Percentiles rank a stretch among this genome's conserved stretches.
Evolutionary conservation across 306 rosid species (phyloP).

Genomic region (Castanopsis chinensis): DNA sequence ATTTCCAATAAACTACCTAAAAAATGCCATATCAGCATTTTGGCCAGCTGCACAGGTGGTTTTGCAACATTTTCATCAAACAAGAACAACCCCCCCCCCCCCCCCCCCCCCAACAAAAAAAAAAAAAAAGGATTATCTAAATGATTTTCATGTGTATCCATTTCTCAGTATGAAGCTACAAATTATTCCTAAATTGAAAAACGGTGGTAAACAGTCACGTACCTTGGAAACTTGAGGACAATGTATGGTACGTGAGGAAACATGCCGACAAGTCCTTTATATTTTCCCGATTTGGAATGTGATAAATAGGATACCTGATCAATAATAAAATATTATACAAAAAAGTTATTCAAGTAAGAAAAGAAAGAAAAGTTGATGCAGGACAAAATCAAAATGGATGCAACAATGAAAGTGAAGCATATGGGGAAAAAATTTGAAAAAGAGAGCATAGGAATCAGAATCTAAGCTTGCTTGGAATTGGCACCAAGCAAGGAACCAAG

Average conservation of each 20-base stretch:
- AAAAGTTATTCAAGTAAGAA: no score
- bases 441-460: no score
- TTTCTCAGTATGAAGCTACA: background rate
- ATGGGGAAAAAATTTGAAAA: no score
- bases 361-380: background rate
- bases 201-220: background rate
- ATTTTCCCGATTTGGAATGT: conserved; percentile 52
- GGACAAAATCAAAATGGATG: no score
- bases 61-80: background rate
- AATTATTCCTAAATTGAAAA: background rate
- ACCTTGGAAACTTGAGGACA: conserved; percentile 85
- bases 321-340: conserved; percentile 3
- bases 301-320: conserved; percentile 78
- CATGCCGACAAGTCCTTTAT: conserved; percentile 67
- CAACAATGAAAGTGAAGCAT: no score
- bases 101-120: no score
- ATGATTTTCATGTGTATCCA: background rate
- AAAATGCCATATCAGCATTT: background rate
- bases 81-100: background rate
- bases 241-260: conserved; percentile 77
- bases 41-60: background rate
- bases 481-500: no score
- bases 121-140: background rate
- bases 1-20: background rate
- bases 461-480: no score